Base-by-base conservation (phyloP, 2,329 filamentous ascomycete genomes). In the Sarocladium oryzae region DNA sequence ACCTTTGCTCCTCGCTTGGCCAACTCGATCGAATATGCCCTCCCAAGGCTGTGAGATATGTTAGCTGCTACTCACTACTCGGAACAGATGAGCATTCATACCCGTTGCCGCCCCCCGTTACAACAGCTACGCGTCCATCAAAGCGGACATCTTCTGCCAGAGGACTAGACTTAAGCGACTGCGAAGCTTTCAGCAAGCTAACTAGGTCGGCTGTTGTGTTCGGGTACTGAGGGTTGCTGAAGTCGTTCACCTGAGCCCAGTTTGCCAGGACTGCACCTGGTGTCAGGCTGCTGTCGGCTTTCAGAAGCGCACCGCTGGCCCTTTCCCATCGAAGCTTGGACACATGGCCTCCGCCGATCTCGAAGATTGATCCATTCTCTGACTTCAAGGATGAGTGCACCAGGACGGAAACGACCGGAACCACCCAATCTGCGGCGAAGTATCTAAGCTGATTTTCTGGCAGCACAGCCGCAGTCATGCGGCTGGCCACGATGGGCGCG, bases 391-490 rank as follows among this genome's bases (percentile, higher is more conserved):
- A 88, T 64, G 87, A 84, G 79, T 97, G 91, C 38, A 88, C 87
- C 49, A 99, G 78, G 53, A 87, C 84, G 49, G 90, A 92, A 28
- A 97, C 93, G 37, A 97, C 76, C 30, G 93, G 93, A 43, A 97
- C 90, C 54, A 97, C 84, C 90, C 90, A 97, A 56, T 95, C 89
- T 43, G 92, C 92, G 76, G 88, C 90, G 56, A 96, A 77, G 64
- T 82, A 85, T 59, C 85, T 84, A 60, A 96, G 78, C 36, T 96
- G 80, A 65, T 96, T 91, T n/a, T 89, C 89, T 30, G 91, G 90
- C 89, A 96, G 92, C 59, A 96, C 79, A n/a, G 92, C 96, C 68
- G 90, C 83, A 37, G 91, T 96, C 90, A 97, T 95, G 67, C 92
- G 85, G 73, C 88, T 93, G 55, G 91, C 93, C 59, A 92, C 70